Evolutionary conservation across 2,329 filamentous ascomycete species (phyloP).

Genomic region (Chalaropsis thielavioides): DNA sequence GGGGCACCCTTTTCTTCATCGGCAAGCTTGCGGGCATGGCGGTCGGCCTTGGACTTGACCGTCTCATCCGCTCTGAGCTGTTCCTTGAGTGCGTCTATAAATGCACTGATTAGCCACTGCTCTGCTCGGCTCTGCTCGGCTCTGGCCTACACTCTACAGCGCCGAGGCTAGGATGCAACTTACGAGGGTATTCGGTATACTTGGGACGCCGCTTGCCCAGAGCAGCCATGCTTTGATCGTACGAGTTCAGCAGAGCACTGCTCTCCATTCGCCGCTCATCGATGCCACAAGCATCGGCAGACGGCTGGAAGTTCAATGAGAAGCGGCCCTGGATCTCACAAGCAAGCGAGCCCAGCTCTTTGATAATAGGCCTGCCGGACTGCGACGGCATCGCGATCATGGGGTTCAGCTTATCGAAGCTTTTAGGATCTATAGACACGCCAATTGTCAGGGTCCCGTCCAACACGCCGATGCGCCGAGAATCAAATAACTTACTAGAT

Average conservation of each 20-base stretch:
- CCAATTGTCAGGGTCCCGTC: not conserved
- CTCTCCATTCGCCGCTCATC: constrained; percentile 31
- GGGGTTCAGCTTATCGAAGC: constrained; percentile 32
- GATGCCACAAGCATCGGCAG: constrained; percentile 27
- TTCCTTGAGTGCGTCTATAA: constrained; percentile 31
- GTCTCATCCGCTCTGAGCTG: constrained; percentile 34
- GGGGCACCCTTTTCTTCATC: constrained; percentile 30
- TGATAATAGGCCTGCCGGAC: constrained; percentile 28
- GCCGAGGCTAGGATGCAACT: constrained; percentile 16
- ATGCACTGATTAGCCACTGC: constrained; percentile 5
- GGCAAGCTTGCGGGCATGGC: constrained; percentile 31
- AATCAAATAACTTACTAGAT: constrained; percentile 22
- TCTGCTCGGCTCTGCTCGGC: no score
- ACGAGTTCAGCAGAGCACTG: constrained; percentile 28
- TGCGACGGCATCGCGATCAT: constrained; percentile 30
- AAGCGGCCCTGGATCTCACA: constrained; percentile 33
- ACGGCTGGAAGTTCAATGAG: constrained; percentile 29
- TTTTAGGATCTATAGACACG: constrained; percentile 26
- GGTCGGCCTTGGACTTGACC: constrained; percentile 32
- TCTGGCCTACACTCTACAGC: no score
- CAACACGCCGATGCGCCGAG: not conserved
- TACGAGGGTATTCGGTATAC: constrained; percentile 33
- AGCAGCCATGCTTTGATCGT: constrained; percentile 29
- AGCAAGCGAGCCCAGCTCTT: constrained; percentile 28
- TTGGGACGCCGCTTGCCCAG: constrained; percentile 32